phyloP scores from a whole-genome alignment of 352 stramenopile genomes.

The Pythium grandisporangium region DNA sequence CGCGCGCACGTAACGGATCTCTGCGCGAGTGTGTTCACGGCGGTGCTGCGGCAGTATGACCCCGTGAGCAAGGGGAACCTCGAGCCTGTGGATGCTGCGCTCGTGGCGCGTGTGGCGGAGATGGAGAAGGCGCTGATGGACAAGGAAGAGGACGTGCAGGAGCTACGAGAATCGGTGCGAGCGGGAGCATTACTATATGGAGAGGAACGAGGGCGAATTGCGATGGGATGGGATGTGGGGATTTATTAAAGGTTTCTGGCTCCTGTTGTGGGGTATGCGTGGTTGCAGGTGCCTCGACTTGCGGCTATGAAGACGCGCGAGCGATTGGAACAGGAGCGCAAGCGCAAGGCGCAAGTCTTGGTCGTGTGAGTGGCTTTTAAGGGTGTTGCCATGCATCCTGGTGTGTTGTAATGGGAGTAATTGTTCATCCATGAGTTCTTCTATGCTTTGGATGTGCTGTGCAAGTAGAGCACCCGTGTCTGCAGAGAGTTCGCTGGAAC shows the following conservation, averaged over 20 bases:
- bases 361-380: constrained; percentile 22
- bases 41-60: constrained; percentile 60
- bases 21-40: constrained; percentile 63
- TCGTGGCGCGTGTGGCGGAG: constrained; percentile 25
- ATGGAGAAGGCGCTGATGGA: constrained; percentile 41
- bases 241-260: too few relatives aligned
- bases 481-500: constrained; percentile 20
- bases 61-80: constrained; percentile 55
- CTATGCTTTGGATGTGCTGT: too few relatives aligned
- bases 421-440: too few relatives aligned
- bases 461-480: background rate
- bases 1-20: constrained; percentile 64
- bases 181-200: too few relatives aligned
- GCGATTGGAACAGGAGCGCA: constrained; percentile 42
- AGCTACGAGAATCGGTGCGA: constrained; percentile 46
- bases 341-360: constrained; percentile 40
- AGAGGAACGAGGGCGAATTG: background rate
- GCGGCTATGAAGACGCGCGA: constrained; percentile 37
- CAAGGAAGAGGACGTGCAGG: constrained; percentile 40
- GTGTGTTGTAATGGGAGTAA: too few relatives aligned
- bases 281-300: constrained; percentile 31
- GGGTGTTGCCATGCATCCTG: too few relatives aligned
- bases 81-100: constrained; percentile 39
- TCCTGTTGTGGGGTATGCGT: background rate
- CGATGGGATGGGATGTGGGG: background rate